Conservation (phyloP, 2,329 filamentous ascomycete genomes). For the Tympanopsis confertula region DNA sequence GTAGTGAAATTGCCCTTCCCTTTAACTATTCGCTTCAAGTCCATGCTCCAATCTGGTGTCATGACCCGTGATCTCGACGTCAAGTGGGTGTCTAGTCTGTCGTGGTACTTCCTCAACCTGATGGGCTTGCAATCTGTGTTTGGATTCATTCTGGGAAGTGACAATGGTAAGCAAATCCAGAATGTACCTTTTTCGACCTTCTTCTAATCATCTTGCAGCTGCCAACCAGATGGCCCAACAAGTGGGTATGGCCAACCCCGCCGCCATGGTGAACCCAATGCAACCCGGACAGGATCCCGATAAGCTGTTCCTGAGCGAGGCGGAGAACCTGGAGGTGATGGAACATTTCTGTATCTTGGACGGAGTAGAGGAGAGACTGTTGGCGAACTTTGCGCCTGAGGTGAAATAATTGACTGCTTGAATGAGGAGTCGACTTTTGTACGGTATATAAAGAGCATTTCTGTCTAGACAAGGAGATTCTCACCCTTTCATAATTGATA, state of each 20-base stretch:
- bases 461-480: too few relatives aligned
- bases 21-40: constrained; percentile 67
- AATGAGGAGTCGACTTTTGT: too few relatives aligned
- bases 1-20: constrained; percentile 66
- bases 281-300: constrained; percentile 63
- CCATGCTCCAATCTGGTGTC: constrained; percentile 67
- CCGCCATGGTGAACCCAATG: constrained; percentile 40
- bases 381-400: constrained; percentile 25
- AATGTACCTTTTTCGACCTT: not conserved
- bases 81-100: constrained; percentile 65
- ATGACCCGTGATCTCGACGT: constrained; percentile 65
- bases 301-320: constrained; percentile 59
- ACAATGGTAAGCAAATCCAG: constrained; percentile 44
- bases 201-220: constrained; percentile 26
- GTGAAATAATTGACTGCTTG: too few relatives aligned
- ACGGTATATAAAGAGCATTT: too few relatives aligned
- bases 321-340: constrained; percentile 63
- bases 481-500: too few relatives aligned
- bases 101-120: constrained; percentile 67
- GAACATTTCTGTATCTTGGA: constrained; percentile 60
- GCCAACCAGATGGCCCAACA: constrained; percentile 61
- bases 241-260: constrained; percentile 54
- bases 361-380: constrained; percentile 54
- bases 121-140: constrained; percentile 67
- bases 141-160: constrained; percentile 63